Evolutionary conservation across 2,329 filamentous ascomycete genomes (phyloP).

Genomic region (Cytospora mali): DNA sequence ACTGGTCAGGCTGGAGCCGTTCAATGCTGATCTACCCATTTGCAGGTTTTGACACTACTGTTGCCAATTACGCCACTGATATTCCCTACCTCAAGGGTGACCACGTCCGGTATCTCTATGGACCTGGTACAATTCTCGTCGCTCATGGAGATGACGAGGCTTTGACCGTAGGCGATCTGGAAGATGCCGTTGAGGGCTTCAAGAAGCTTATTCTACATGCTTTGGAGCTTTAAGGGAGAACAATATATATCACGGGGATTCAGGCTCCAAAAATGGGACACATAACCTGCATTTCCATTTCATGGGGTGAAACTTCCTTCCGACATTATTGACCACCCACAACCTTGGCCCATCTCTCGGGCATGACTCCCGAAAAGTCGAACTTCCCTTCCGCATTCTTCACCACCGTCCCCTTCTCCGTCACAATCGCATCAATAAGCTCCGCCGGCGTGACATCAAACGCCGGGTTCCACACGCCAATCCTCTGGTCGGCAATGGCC

Average conservation of each 20-base stretch:
- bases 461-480: slow-evolving; percentile 92
- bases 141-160: slow-evolving; percentile 86
- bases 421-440: slow-evolving; percentile 92
- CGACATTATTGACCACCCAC: slow-evolving; percentile 30
- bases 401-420: slow-evolving; percentile 84
- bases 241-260: not conserved
- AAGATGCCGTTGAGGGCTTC: slow-evolving; percentile 78
- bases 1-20: not conserved
- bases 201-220: slow-evolving; percentile 67
- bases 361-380: slow-evolving; percentile 59
- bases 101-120: slow-evolving; percentile 68
- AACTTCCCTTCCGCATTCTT: slow-evolving; percentile 75
- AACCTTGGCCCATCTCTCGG: slow-evolving; percentile 54
- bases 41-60: slow-evolving; percentile 74
- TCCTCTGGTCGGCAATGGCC: slow-evolving; percentile 76
- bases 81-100: slow-evolving; percentile 75
- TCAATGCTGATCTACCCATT: not conserved
- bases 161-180: slow-evolving; percentile 73
- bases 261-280: not conserved
- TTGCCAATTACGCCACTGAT: slow-evolving; percentile 93
- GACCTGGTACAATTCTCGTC: slow-evolving; percentile 76
- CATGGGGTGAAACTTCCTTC: not conserved
- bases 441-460: slow-evolving; percentile 92
- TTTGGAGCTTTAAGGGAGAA: slow-evolving; percentile 36
- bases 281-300: not conserved